Conservation (phyloP, 2,329 filamentous ascomycete species). For the Ceratocystis papillata region DNA sequence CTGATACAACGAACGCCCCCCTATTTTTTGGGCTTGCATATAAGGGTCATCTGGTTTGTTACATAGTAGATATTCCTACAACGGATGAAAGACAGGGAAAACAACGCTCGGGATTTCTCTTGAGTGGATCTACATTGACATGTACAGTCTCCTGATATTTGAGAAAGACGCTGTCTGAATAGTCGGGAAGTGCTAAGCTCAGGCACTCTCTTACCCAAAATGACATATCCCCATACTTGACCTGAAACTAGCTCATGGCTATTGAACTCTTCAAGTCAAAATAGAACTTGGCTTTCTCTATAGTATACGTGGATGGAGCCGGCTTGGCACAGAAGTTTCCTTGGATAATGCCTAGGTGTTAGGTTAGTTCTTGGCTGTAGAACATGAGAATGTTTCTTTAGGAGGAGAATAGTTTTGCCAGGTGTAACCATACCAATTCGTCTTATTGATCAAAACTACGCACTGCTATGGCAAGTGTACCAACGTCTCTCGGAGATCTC, state of each 20-base stretch:
- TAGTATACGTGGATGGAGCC: neutral
- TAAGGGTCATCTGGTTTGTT: neutral
- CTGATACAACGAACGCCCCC: neutral
- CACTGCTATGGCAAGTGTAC: no score
- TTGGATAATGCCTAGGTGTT: no score
- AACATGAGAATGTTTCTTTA: neutral
- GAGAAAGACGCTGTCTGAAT: no score
- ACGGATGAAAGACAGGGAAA: neutral
- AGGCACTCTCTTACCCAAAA: neutral
- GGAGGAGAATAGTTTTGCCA: no score
- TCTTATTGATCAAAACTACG: no score
- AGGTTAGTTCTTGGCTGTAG: neutral
- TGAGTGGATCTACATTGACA: no score
- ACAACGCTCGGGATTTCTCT: neutral
- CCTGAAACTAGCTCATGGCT: neutral
- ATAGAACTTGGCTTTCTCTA: neutral
- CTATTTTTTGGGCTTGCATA: neutral
- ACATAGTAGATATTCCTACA: neutral
- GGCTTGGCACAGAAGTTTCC: slow-evolving; percentile 6
- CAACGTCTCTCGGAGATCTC: no score
- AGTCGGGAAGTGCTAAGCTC: neutral
- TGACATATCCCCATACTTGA: neutral
- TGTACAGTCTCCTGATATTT: no score
- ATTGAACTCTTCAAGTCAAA: neutral
- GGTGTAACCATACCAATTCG: no score